Percentiles rank a stretch among this genome's conserved stretches.
Evolutionary conservation across 306 rosid genomes (phyloP).

Genomic region (Prunus kanzakura): DNA sequence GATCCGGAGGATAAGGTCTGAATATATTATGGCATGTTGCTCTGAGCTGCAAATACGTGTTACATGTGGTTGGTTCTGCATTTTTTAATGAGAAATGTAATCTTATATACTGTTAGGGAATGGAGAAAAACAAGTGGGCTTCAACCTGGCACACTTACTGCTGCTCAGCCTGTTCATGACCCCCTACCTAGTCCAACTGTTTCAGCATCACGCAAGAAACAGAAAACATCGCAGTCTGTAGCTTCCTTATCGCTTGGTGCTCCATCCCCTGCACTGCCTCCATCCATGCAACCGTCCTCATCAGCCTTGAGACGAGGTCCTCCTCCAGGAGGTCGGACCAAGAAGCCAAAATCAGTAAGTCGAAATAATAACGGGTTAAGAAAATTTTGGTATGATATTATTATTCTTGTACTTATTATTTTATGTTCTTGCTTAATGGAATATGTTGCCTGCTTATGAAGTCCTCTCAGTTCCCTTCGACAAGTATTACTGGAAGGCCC

Average conservation of each 20-base stretch:
- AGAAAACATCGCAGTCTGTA: conserved; percentile 82
- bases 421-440: conserved; percentile 7
- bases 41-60: conserved; percentile 2
- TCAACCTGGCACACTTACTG: conserved; percentile 56
- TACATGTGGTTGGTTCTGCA: conserved; percentile 1
- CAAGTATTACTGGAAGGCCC: conserved; percentile 34
- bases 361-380: conserved; percentile 10
- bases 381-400: neutral
- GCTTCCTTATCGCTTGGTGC: conserved; percentile 42
- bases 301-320: conserved; percentile 57
- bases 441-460: conserved; percentile 29
- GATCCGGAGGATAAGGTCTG: conserved; percentile 47
- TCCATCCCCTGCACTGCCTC: conserved; percentile 49
- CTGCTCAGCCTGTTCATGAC: conserved; percentile 76
- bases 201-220: conserved; percentile 87
- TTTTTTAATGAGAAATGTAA: conserved; percentile 13
- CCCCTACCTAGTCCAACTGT: conserved; percentile 74
- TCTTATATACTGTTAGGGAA: conserved; percentile 50
- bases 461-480: conserved; percentile 42
- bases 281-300: conserved; percentile 53
- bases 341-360: conserved; percentile 62
- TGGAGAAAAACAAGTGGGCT: conserved; percentile 83
- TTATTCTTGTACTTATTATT: neutral
- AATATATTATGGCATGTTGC: conserved; percentile 13
- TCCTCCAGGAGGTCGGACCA: conserved; percentile 52